Evolutionary conservation across 345 rosid species (phyloP), one percentile per base, ranked within the genome.

Genomic region (Rubroshorea leprosula): DNA sequence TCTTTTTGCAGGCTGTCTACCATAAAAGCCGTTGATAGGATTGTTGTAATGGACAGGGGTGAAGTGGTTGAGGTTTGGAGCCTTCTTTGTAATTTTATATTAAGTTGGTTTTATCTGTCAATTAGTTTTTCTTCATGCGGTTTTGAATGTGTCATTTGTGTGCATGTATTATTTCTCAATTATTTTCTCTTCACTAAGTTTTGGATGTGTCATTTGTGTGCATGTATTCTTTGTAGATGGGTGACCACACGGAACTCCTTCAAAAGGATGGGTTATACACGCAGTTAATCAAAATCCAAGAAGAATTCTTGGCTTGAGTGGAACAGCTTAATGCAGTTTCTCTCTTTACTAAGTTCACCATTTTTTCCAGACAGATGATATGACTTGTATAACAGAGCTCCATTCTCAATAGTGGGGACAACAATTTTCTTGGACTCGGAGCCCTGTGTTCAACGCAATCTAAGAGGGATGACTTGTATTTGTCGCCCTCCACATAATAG

Each of bases 1-100:
- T 29, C 4, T 29, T 29, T 29, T 7, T 14, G 3, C 16, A 41
- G 16, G 16, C 15, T 8, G 16, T 14, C 58, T n/a, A 27, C 78
- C 53, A 38, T 79, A n/a, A 59, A 63, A 64, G 47, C 60, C 12
- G 78, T 54, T 1, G 72, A 75, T 55, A 73, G 54, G 62, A 73
- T 79, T 25, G 58, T 75, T 26, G 76, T 75, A 25, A 70, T 79
- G 73, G 68, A 79, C 56, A 23, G 43, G 2, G 80, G 83, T 49
- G 72, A 19, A 62, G 55, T 73, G 38, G 57, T 65, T 1, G 80
- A 75, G 83, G 83, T 75, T 35, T 35, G 9, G 12, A 13, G 5
- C 41, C 41, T 35, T 35, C n/a, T n/a, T n/a, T n/a, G n/a, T 35
- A 3, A 35, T 35, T 6, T 13, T 13, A 1, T 8, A 35, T 6